These are phyloP conservation scores for Helianthus annuus DNA, from an alignment of 129 eudicot species.

Conservation along the genomic window DNA sequence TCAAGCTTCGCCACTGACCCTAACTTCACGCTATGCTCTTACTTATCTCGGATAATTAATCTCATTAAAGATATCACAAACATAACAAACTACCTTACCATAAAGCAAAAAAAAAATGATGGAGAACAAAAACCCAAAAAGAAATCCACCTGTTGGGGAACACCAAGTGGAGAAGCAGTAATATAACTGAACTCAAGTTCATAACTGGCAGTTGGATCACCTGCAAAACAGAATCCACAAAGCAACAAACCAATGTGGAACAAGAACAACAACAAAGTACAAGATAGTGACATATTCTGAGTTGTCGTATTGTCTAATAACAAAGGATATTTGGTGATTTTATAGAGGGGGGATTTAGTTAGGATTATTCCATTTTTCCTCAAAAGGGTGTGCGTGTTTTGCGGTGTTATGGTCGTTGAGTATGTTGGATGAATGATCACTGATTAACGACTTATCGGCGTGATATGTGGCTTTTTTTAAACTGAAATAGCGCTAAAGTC, in stretches of 20 bases:
- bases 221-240: slow-evolving; percentile 41
- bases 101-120: slow-evolving; percentile 1
- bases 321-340: slow-evolving; percentile 7
- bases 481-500: slow-evolving; percentile 32
- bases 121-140: background rate
- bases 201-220: slow-evolving; percentile 52
- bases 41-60: background rate
- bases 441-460: slow-evolving; percentile 27
- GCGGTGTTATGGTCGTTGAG: slow-evolving; percentile 21
- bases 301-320: slow-evolving; percentile 12
- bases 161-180: slow-evolving; percentile 89
- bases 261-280: slow-evolving; percentile 29
- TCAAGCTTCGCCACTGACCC: no score
- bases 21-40: background rate
- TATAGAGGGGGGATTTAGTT: background rate
- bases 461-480: slow-evolving; percentile 29
- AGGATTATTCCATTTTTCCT: slow-evolving; percentile 1
- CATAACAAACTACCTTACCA: background rate
- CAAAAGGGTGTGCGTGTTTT: slow-evolving; percentile 37
- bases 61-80: background rate
- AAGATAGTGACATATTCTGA: slow-evolving; percentile 18
- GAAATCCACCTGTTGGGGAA: slow-evolving; percentile 73
- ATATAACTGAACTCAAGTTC: slow-evolving; percentile 69
- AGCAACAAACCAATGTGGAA: slow-evolving; percentile 44
- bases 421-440: slow-evolving; percentile 33